These are phyloP conservation scores for Sisymbrium irio DNA, from an alignment of 345 rosid genomes.

Conservation along the genomic window DNA sequence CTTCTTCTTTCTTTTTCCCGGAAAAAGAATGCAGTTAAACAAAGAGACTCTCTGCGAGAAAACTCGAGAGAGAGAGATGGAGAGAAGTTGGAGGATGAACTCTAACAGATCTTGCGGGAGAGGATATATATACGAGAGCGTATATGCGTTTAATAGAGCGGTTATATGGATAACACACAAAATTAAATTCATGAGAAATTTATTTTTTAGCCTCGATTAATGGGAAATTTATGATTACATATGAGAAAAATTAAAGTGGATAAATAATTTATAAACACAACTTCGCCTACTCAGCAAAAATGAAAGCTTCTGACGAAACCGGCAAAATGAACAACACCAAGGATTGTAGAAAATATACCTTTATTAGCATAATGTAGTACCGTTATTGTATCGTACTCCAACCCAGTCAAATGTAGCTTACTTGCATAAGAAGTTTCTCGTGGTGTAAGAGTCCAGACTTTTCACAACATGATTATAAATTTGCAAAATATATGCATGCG, in stretches of 20 bases:
- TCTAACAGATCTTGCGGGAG: neutral
- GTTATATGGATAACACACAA: neutral
- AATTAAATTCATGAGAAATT: neutral
- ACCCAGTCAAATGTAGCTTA: neutral
- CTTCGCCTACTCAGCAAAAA: too few species aligned
- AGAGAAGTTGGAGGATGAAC: neutral
- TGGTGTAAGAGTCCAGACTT: neutral
- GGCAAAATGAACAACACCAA: too few species aligned
- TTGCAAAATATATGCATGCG: too few species aligned
- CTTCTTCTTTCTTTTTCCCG: neutral
- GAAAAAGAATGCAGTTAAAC: neutral
- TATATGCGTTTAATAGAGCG: too few species aligned
- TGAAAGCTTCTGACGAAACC: too few species aligned
- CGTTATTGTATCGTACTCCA: too few species aligned
- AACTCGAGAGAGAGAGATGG: neutral
- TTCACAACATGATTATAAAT: constrained; percentile 1
- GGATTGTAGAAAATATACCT: too few species aligned
- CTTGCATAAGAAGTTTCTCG: constrained; percentile 8
- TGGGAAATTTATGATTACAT: too few species aligned
- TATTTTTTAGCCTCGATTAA: neutral
- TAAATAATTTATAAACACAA: too few species aligned
- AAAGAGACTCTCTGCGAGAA: neutral
- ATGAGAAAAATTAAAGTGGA: too few species aligned
- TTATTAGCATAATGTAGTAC: too few species aligned
- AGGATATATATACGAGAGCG: neutral